Evolutionary conservation across 148 eudicot genomes (phyloP).

Genomic region (Rhododendron henanense): DNA sequence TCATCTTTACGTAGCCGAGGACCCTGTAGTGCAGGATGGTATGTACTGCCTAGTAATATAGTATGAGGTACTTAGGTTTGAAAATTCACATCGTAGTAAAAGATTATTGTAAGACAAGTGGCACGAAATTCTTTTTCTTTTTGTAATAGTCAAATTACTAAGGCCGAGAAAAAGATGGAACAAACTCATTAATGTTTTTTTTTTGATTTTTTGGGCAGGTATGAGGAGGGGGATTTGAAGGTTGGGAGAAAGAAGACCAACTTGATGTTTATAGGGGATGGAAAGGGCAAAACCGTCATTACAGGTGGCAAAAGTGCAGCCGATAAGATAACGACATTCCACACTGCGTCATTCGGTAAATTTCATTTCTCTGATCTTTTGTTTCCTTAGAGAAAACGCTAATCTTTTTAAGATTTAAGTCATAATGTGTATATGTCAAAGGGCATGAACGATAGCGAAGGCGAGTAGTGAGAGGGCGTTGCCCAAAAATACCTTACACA

Average conservation of each 20-base stretch:
- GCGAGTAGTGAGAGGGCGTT: too few species aligned
- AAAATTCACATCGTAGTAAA: neutral
- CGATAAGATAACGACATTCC: conserved; percentile 75
- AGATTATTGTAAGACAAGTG: too few species aligned
- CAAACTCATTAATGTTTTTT: neutral
- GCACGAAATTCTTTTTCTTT: too few species aligned
- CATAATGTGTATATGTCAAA: too few species aligned
- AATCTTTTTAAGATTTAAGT: neutral
- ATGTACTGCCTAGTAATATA: neutral
- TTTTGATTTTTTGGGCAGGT: conserved; percentile 29
- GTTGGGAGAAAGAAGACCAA: conserved; percentile 87
- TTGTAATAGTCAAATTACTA: neutral
- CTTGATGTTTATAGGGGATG: conserved; percentile 90
- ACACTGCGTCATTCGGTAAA: conserved; percentile 87
- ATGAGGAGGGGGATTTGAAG: conserved; percentile 63
- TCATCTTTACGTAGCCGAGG: neutral
- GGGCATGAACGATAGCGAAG: too few species aligned
- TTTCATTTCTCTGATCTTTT: neutral
- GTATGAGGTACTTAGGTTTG: neutral
- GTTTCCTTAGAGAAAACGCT: too few species aligned
- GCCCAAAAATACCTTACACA: too few species aligned
- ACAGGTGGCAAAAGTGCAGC: conserved; percentile 54
- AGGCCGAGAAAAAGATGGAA: neutral
- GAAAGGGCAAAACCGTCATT: conserved; percentile 79
- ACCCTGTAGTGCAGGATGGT: too few species aligned